These are phyloP conservation scores for Pseudopyrenochaeta lycopersici DNA, from an alignment of 2,329 filamentous ascomycete genomes.

Conservation along the genomic window DNA sequence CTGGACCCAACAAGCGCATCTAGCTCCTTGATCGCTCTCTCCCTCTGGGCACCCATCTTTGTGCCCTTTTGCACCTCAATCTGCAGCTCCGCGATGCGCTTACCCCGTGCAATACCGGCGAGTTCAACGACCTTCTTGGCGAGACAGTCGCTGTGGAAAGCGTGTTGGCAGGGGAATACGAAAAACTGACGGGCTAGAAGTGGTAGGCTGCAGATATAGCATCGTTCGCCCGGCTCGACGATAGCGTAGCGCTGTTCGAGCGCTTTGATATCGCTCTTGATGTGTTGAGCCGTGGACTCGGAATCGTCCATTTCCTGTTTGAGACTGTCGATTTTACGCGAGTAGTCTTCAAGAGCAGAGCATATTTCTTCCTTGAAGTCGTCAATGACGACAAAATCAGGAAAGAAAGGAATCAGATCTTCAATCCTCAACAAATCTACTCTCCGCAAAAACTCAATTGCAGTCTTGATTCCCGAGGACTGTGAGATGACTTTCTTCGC, in stretches of 20 bases:
- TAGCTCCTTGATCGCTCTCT: slow-evolving; percentile 85
- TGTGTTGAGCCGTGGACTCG: slow-evolving; percentile 86
- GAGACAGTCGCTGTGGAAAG: slow-evolving; percentile 95
- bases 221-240: slow-evolving; percentile 94
- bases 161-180: slow-evolving; percentile 97
- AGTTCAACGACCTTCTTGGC: slow-evolving; percentile 86
- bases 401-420: slow-evolving; percentile 97
- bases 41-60: slow-evolving; percentile 74
- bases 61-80: slow-evolving; percentile 80
- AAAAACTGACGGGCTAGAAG: slow-evolving; percentile 93
- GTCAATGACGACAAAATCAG: slow-evolving; percentile 97
- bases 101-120: slow-evolving; percentile 76
- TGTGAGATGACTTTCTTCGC: slow-evolving; percentile 92
- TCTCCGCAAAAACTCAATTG: slow-evolving; percentile 90
- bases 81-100: slow-evolving; percentile 86
- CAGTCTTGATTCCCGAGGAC: slow-evolving; percentile 81
- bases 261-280: slow-evolving; percentile 86
- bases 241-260: slow-evolving; percentile 93
- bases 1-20: slow-evolving; percentile 90
- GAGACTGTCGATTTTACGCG: slow-evolving; percentile 84
- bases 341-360: slow-evolving; percentile 90
- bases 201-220: slow-evolving; percentile 86
- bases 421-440: slow-evolving; percentile 94
- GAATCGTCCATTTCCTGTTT: slow-evolving; percentile 97
- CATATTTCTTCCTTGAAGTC: slow-evolving; percentile 99